Conservation (phyloP, 2,329 filamentous ascomycete genomes). For the Emergomyces pasteurianus region DNA sequence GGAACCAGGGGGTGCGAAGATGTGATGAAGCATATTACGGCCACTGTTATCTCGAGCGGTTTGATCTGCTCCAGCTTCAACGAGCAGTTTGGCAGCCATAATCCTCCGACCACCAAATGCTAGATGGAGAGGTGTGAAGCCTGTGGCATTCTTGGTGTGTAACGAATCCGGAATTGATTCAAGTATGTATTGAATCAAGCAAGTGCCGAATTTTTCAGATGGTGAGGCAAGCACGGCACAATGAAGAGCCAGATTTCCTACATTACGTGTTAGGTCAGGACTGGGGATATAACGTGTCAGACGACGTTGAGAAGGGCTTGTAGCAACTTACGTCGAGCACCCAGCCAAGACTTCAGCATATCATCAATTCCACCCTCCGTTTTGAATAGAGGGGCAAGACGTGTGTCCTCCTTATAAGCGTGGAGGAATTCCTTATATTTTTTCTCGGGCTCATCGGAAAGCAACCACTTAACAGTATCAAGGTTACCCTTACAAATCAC, state of each 20-base stretch:
- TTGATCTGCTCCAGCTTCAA: constrained; percentile 59
- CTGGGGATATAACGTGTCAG: background rate
- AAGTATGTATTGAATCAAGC: constrained; percentile 54
- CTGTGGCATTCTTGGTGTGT: constrained; percentile 40
- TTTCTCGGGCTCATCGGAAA: constrained; percentile 56
- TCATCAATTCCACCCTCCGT: constrained; percentile 52
- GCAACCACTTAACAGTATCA: constrained; percentile 64
- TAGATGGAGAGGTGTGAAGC: constrained; percentile 53
- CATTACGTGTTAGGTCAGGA: background rate
- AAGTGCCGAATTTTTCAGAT: background rate
- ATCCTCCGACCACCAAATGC: constrained; percentile 42
- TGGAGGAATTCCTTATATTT: constrained; percentile 59
- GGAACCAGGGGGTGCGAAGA: constrained; percentile 18
- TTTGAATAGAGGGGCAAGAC: constrained; percentile 50
- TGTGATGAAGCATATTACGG: constrained; percentile 57
- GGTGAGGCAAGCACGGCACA: background rate
- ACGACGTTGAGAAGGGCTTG: background rate
- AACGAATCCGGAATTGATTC: constrained; percentile 49
- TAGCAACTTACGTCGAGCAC: constrained; percentile 38
- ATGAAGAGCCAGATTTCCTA: constrained; percentile 4
- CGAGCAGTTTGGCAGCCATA: constrained; percentile 42
- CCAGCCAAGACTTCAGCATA: constrained; percentile 42
- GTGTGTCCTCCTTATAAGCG: constrained; percentile 47
- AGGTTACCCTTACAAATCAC: constrained; percentile 39
- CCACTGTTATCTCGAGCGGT: constrained; percentile 47